Evolutionary conservation across 139 green algal genomes (phyloP).

Genomic region (Mesotaenium endlicherianum): DNA sequence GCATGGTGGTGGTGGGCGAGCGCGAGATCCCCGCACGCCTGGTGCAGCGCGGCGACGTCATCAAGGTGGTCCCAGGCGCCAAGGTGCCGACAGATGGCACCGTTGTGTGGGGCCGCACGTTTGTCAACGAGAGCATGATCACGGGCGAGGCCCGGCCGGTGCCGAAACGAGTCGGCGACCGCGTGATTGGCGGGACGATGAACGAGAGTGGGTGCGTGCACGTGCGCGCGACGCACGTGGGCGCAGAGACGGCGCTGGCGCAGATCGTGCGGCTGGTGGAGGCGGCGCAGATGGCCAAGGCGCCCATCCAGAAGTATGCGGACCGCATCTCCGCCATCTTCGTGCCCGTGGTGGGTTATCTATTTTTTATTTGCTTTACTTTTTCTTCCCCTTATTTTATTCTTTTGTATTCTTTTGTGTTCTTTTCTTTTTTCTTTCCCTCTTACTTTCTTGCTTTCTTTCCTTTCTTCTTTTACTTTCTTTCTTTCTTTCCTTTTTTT

Average conservation of each 20-base stretch:
- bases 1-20: slow-evolving; percentile 48
- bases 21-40: slow-evolving; percentile 59
- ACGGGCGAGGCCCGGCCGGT: slow-evolving; percentile 84
- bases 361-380: no score
- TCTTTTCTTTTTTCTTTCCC: background rate
- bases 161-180: slow-evolving; percentile 65
- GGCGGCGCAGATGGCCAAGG: slow-evolving; percentile 90
- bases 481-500: background rate
- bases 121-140: slow-evolving; percentile 95
- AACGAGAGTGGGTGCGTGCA: slow-evolving; percentile 69
- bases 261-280: slow-evolving; percentile 96
- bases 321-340: slow-evolving; percentile 35
- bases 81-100: slow-evolving; percentile 78
- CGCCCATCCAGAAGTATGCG: slow-evolving; percentile 75
- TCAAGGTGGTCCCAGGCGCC: slow-evolving; percentile 69
- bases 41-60: slow-evolving; percentile 81
- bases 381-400: no score
- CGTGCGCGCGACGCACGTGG: slow-evolving; percentile 55
- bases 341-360: slow-evolving; percentile 16
- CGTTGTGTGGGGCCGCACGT: slow-evolving; percentile 70
- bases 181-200: slow-evolving; percentile 87
- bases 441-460: background rate
- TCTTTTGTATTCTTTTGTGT: no score
- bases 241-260: slow-evolving; percentile 48
- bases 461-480: background rate